phyloP scores from a whole-genome alignment of 306 rosid genomes.

The Pyrus pyrifolia region DNA sequence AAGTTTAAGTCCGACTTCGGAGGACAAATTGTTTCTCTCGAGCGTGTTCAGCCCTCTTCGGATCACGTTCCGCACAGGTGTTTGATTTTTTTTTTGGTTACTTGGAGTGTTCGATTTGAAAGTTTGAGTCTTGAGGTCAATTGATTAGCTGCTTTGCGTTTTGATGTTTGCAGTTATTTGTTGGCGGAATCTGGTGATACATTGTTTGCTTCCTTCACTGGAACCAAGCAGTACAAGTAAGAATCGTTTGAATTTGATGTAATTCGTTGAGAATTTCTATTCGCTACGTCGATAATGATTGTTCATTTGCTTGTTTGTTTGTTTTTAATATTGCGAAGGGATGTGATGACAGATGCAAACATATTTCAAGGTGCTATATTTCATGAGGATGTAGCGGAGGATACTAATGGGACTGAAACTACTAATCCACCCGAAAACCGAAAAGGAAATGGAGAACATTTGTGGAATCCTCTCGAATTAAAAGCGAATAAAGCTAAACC shows the following conservation, averaged over 20 bases:
- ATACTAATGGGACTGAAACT: conserved; percentile 28
- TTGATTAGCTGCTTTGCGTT: conserved; percentile 7
- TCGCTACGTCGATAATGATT: neutral
- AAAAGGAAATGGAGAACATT: conserved; percentile 50
- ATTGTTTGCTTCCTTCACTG: conserved; percentile 91
- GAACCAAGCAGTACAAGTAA: conserved; percentile 97
- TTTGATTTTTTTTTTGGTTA: neutral
- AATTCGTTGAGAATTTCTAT: conserved; percentile 9
- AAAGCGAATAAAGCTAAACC: conserved; percentile 67
- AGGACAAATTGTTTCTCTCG: conserved; percentile 79
- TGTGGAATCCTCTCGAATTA: conserved; percentile 66
- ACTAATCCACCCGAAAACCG: conserved; percentile 35
- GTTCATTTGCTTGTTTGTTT: conserved; percentile 11
- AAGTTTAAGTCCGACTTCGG: conserved; percentile 90
- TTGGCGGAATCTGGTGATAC: conserved; percentile 98
- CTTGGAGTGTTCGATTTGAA: neutral
- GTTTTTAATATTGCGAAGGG: conserved; percentile 46
- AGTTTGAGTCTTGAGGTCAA: neutral
- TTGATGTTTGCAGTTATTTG: conserved; percentile 52
- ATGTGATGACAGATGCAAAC: conserved; percentile 85
- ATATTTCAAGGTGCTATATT: conserved; percentile 98
- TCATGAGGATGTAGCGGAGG: conserved; percentile 74
- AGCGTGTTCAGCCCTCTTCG: conserved; percentile 95
- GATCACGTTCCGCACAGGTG: conserved; percentile 98
- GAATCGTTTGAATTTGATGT: conserved; percentile 11